phyloP scores from a whole-genome alignment of 768 basidiomycete genomes.

The Suillus sp. region DNA sequence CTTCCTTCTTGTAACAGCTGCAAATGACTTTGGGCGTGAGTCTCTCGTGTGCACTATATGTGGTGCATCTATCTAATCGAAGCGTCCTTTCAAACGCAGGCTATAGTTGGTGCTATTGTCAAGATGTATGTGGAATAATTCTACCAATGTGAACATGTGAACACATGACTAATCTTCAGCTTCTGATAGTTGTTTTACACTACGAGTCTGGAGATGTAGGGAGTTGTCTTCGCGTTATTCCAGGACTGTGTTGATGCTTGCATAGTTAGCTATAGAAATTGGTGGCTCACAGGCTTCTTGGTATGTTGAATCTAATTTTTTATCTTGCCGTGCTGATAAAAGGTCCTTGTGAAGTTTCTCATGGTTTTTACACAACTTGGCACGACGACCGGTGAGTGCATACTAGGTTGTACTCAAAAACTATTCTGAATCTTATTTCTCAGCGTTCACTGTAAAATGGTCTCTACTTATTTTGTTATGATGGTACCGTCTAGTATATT shows the following conservation, averaged over 20 bases:
- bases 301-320: conserved; percentile 34
- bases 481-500: not conserved
- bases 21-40: conserved; percentile 45
- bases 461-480: conserved; percentile 23
- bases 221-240: conserved; percentile 16
- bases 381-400: conserved; percentile 42
- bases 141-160: not conserved
- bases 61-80: conserved; percentile 11
- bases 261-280: conserved; percentile 59
- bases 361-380: conserved; percentile 52
- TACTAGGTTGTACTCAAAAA: not conserved
- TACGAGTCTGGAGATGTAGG: conserved; percentile 67
- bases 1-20: conserved; percentile 31
- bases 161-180: not conserved
- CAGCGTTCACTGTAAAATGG: conserved; percentile 50
- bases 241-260: not conserved
- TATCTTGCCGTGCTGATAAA: conserved; percentile 5
- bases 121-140: conserved; percentile 45
- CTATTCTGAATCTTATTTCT: conserved; percentile 8
- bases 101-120: conserved; percentile 56
- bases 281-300: conserved; percentile 45
- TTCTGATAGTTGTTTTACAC: conserved; percentile 48
- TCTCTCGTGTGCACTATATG: not conserved
- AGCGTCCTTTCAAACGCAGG: conserved; percentile 33
- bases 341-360: conserved; percentile 37